Conservation (phyloP, 306 rosid species). For the Cicer yamashitae region DNA sequence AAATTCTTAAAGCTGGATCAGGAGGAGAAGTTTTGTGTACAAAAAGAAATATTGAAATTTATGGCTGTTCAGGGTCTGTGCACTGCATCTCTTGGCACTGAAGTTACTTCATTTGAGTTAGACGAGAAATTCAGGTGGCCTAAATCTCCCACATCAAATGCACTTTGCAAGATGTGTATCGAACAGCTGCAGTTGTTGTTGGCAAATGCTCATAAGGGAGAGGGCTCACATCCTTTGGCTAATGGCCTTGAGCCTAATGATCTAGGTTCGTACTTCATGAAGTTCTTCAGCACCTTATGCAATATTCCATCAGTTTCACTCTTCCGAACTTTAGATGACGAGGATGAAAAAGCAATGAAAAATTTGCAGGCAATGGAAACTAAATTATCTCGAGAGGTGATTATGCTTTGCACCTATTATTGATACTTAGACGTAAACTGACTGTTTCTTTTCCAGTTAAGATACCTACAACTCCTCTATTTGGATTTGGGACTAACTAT, state of each 20-base stretch:
- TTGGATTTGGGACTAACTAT: not conserved
- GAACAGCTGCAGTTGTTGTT: conserved; percentile 86
- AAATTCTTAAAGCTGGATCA: conserved; percentile 73
- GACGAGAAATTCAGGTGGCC: conserved; percentile 95
- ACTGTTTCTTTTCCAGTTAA: not conserved
- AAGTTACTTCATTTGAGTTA: conserved; percentile 93
- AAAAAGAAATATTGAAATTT: conserved; percentile 85
- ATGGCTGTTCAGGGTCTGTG: conserved; percentile 93
- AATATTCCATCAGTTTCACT: conserved; percentile 91
- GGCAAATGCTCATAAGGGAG: conserved; percentile 85
- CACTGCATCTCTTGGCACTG: conserved; percentile 89
- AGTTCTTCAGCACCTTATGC: conserved; percentile 77
- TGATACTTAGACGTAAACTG: conserved; percentile 5
- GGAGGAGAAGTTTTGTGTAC: conserved; percentile 72
- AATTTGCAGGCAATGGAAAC: conserved; percentile 72
- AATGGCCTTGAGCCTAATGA: conserved; percentile 70
- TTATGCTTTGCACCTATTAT: not conserved
- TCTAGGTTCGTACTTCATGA: conserved; percentile 88
- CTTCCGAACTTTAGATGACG: conserved; percentile 69
- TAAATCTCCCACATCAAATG: conserved; percentile 76
- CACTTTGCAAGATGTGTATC: conserved; percentile 88
- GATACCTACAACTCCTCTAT: not conserved
- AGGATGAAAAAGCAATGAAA: conserved; percentile 72
- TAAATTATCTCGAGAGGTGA: conserved; percentile 72
- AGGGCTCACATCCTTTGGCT: conserved; percentile 55